Evolutionary conservation across 2,329 filamentous ascomycete species (phyloP).

Genomic region (Dactylonectria estremocensis): DNA sequence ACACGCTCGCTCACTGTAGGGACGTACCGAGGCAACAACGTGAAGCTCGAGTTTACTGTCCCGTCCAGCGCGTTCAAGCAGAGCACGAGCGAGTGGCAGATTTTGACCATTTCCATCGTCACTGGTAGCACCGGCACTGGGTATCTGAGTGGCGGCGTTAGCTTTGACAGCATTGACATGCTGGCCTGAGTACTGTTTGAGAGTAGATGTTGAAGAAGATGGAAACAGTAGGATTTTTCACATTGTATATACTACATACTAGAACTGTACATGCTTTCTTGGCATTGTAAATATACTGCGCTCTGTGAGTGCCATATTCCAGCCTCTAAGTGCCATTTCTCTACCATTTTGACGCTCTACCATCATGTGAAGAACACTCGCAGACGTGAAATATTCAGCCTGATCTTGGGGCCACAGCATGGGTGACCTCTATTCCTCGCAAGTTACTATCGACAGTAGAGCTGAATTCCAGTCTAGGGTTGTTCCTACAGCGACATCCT

Average conservation of each 20-base stretch:
- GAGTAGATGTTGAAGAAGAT: background rate
- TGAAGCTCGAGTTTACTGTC: slow-evolving; percentile 48
- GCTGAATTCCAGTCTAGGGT: slow-evolving; percentile 9
- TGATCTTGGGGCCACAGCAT: slow-evolving; percentile 32
- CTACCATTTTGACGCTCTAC: slow-evolving; percentile 25
- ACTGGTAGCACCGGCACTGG: slow-evolving; percentile 47
- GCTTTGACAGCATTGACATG: slow-evolving; percentile 50
- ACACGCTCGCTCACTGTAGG: slow-evolving; percentile 53
- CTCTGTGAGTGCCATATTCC: background rate
- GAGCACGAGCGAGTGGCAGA: slow-evolving; percentile 49
- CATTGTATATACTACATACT: too few relatives aligned
- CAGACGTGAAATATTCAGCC: slow-evolving; percentile 34
- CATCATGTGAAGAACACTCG: slow-evolving; percentile 37
- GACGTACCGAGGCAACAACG: slow-evolving; percentile 52
- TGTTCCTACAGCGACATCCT: slow-evolving; percentile 20
- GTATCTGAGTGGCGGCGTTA: slow-evolving; percentile 50
- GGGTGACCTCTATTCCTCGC: slow-evolving; percentile 29
- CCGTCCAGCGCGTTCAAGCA: slow-evolving; percentile 48
- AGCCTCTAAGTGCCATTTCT: background rate
- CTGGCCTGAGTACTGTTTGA: slow-evolving; percentile 18
- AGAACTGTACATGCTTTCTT: background rate
- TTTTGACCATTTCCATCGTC: slow-evolving; percentile 49
- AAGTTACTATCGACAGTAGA: slow-evolving; percentile 3
- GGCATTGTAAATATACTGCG: background rate
- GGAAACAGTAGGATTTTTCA: background rate